Evolutionary conservation across 495 filamentous ascomycete genomes (phyloP), one percentile per base, ranked within the genome.

Genomic region (Podospora tetraspora): DNA sequence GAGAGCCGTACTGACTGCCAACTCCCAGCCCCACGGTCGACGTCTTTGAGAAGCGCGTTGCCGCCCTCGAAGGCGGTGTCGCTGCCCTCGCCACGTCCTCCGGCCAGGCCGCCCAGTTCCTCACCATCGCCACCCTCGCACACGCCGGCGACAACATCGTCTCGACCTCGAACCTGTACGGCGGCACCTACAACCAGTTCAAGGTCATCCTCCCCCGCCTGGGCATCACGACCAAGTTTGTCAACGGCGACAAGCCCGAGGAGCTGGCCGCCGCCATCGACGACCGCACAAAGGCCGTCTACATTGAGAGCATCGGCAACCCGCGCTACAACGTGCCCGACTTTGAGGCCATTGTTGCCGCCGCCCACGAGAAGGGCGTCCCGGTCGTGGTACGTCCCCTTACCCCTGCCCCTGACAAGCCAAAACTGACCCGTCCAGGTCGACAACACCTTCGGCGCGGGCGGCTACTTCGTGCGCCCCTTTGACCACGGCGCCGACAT

Each of bases 171-270:
- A 97, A 96, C 77, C 81, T 99, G 57, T 99, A 99, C 77, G 95
- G 95, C 56, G 95, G 95, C 73, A 98, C 95, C 8, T 99, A 98
- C 82, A 99, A 98, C 78, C 96, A 98, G 78, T 88, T 99, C 81
- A 99, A 99, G 81, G 93, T 98, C 34, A 83, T 93, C 67, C 83
- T 98, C 62, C 90, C 92, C 19, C 90, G 95, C 8, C 78, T 96
- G 58, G 96, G 96, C 61, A 94, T 99, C 72, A 84, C 79, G 27
- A 96, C 94, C 69, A 97, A 94, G 83, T 99, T 98, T 75, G 86
- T 98, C 70, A 82, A 87, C 32, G 92, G 92, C 7, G 93, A 99
- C 78, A 87, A 87, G n/a, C 82, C 92, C 13, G 88, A 88, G 67
- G 93, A 94, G 75, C 91, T 98, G 71, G 89, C 87, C 16, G 88